These are phyloP conservation scores for Colletotrichum aenigma DNA, from an alignment of 2,329 filamentous ascomycete genomes.

Conservation along the genomic window DNA sequence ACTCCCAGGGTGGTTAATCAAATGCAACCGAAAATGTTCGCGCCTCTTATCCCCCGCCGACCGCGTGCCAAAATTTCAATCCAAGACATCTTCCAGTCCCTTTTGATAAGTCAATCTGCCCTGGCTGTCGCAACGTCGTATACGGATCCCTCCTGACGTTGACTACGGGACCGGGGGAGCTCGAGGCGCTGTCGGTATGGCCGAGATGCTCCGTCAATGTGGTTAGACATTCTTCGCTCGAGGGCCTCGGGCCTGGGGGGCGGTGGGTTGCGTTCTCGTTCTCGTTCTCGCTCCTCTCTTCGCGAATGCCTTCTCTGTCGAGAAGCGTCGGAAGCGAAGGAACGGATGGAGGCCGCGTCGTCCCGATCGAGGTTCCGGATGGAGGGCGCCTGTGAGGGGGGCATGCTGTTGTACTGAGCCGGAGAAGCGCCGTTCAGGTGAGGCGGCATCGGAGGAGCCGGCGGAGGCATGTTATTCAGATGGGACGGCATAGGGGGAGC, in stretches of 20 bases:
- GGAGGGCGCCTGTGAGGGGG: background rate
- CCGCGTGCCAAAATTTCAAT: background rate
- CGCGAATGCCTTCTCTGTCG: slow-evolving; percentile 11
- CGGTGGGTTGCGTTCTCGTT: background rate
- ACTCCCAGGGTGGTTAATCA: background rate
- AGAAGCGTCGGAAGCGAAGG: slow-evolving; percentile 9
- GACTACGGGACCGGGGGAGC: slow-evolving; percentile 11
- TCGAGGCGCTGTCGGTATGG: slow-evolving; percentile 17
- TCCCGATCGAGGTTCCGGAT: background rate
- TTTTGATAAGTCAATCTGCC: background rate
- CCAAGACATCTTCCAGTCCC: background rate
- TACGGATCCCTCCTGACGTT: slow-evolving; percentile 14
- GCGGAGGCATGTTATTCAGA: background rate
- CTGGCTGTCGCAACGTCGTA: slow-evolving; percentile 16
- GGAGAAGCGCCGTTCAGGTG: background rate
- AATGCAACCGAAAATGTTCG: background rate
- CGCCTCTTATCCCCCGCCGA: background rate
- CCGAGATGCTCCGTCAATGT: slow-evolving; percentile 11
- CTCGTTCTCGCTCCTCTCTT: background rate
- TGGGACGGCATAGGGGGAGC: background rate
- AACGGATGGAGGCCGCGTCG: slow-evolving; percentile 13
- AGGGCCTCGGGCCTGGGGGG: slow-evolving; percentile 4
- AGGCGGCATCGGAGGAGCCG: background rate
- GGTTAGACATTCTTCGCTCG: background rate
- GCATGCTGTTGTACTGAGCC: background rate